These are phyloP conservation scores for Globisporangium cylindrosporum DNA, from an alignment of 352 stramenopile genomes.

Conservation along the genomic window DNA sequence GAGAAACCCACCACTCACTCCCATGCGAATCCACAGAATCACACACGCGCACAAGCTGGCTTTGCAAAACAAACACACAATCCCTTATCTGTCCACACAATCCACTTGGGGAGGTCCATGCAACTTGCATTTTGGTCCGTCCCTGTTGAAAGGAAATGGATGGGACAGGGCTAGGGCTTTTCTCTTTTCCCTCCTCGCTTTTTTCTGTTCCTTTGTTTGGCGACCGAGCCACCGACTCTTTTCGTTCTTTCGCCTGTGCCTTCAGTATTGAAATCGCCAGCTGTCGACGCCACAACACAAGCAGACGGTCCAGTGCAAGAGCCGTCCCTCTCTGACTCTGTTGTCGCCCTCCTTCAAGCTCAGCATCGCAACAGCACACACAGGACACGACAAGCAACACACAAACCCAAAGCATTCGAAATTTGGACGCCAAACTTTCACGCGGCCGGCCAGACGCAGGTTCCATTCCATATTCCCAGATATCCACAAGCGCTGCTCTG, in stretches of 20 bases:
- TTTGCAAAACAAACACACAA: neutral
- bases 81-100: no score
- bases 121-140: neutral
- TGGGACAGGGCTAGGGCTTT: neutral
- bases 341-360: neutral
- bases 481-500: neutral
- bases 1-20: neutral
- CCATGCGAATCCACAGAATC: no score
- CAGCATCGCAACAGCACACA: neutral
- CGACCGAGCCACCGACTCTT: neutral
- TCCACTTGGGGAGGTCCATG: neutral
- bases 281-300: neutral
- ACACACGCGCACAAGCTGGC: neutral
- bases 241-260: neutral
- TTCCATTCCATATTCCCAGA: slow-evolving; percentile 11
- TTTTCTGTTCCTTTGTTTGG: neutral
- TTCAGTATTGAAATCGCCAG: neutral
- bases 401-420: slow-evolving; percentile 13
- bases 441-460: no score
- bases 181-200: neutral
- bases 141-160: neutral
- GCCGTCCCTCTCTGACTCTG: neutral
- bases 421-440: slow-evolving; percentile 5
- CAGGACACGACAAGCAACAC: neutral
- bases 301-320: neutral